Percentiles rank a stretch among this genome's conserved stretches.
phyloP scores from a whole-genome alignment of 208 protist species.

The Acanthamoeba lenticulata region DNA sequence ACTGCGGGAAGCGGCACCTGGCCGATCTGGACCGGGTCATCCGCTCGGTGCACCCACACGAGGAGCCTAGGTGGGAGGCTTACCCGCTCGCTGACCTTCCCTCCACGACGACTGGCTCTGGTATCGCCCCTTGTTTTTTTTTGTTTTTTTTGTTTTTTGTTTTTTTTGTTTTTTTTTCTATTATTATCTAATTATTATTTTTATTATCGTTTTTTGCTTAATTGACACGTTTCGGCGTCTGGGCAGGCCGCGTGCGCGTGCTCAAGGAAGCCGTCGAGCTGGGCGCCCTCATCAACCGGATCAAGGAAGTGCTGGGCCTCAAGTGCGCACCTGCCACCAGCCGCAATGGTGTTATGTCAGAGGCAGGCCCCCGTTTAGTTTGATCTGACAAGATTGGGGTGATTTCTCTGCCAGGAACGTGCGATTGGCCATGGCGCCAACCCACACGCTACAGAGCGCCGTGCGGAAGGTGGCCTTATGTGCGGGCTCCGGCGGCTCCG shows the following conservation, averaged over 20 bases:
- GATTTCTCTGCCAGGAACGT: neutral
- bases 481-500: conserved; percentile 69
- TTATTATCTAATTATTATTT: neutral
- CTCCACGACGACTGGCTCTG: neutral
- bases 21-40: neutral
- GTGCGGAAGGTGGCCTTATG: conserved; percentile 73
- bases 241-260: neutral
- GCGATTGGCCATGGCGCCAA: neutral
- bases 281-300: conserved; percentile 21
- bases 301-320: conserved; percentile 68
- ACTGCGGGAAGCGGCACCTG: neutral
- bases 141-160: neutral
- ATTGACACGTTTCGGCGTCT: neutral
- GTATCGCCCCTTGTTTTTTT: neutral
- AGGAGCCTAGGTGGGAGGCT: conserved; percentile 24
- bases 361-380: too few relatives aligned
- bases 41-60: conserved; percentile 44
- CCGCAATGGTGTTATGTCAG: too few relatives aligned
- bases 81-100: neutral
- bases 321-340: neutral
- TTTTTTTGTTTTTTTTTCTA: neutral
- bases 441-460: neutral
- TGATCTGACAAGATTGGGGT: neutral
- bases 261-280: conserved; percentile 1
- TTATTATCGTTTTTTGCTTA: neutral